Conservation (phyloP, 2,329 filamentous ascomycete genomes). For the Clonostachys byssicola region DNA sequence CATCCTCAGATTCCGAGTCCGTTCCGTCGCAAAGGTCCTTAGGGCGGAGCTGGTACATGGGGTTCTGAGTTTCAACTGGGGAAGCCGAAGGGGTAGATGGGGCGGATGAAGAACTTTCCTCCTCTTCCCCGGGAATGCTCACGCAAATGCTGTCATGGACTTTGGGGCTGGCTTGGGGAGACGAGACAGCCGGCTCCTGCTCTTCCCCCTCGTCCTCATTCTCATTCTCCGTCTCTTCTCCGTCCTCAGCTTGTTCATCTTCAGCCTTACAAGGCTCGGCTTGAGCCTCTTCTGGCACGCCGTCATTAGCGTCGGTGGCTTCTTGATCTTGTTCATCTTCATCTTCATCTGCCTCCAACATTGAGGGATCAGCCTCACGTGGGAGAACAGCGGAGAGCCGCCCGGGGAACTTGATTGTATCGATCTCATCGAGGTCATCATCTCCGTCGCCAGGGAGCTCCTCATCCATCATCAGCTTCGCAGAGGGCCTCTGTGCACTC, state of each 20-base stretch:
- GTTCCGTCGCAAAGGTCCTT: constrained; percentile 40
- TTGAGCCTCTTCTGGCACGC: not conserved
- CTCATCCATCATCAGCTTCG: constrained; percentile 29
- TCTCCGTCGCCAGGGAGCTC: constrained; percentile 2
- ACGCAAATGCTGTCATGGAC: no score
- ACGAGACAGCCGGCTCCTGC: no score
- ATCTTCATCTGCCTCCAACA: constrained; percentile 19
- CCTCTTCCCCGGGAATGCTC: no score
- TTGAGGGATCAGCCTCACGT: constrained; percentile 31
- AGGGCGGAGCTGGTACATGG: constrained; percentile 34
- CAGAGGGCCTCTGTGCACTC: constrained; percentile 18
- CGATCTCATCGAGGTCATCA: constrained; percentile 10
- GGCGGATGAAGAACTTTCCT: no score
- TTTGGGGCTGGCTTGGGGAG: no score
- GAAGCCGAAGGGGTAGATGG: no score
- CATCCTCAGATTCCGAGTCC: constrained; percentile 29
- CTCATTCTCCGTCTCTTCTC: no score
- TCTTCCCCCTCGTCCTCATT: no score
- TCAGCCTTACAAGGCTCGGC: constrained; percentile 1
- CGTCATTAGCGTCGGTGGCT: no score
- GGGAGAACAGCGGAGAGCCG: constrained; percentile 39
- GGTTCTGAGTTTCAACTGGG: constrained; percentile 1
- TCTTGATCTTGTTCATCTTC: not conserved
- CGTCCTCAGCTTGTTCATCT: not conserved
- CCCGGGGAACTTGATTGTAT: constrained; percentile 33